A percentile compares a stretch with the other conserved stretches of the same genome.
Evolutionary conservation across 2,329 filamentous ascomycete species (phyloP).

Genomic region (Fusarium clavum): DNA sequence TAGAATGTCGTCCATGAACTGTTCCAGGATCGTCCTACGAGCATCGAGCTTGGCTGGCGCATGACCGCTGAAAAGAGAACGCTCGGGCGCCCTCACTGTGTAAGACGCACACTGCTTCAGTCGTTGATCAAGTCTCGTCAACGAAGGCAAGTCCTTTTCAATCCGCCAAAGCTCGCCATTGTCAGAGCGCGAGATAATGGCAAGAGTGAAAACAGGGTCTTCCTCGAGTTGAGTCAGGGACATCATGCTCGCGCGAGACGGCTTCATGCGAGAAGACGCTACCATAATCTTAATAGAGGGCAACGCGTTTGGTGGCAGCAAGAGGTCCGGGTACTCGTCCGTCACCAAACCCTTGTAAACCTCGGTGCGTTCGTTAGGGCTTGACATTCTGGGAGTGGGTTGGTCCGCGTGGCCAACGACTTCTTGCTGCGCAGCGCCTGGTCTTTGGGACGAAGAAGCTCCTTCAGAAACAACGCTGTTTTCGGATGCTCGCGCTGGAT

Average conservation of each 20-base stretch:
- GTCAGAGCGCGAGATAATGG: conserved; percentile 81
- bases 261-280: conserved; percentile 93
- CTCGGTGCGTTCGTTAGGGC: conserved; percentile 58
- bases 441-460: conserved; percentile 23
- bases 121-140: conserved; percentile 84
- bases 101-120: conserved; percentile 81
- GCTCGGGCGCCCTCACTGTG: conserved; percentile 82
- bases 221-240: conserved; percentile 85
- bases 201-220: conserved; percentile 93
- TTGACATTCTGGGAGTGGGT: conserved; percentile 48
- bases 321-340: conserved; percentile 86
- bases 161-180: conserved; percentile 88
- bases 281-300: conserved; percentile 88
- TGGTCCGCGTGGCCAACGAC: conserved; percentile 27
- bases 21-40: conserved; percentile 80
- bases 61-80: conserved; percentile 88
- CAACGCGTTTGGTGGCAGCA: conserved; percentile 89
- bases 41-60: conserved; percentile 94
- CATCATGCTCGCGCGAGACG: conserved; percentile 86
- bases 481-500: conserved; percentile 53
- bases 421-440: conserved; percentile 18
- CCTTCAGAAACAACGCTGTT: conserved; percentile 22
- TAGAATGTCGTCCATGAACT: conserved; percentile 86
- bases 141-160: conserved; percentile 87
- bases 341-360: conserved; percentile 84